Percentiles rank a stretch among this genome's conserved stretches.
Conservation (phyloP, 2,329 filamentous ascomycete species). For the Neoascochyta sp. region DNA sequence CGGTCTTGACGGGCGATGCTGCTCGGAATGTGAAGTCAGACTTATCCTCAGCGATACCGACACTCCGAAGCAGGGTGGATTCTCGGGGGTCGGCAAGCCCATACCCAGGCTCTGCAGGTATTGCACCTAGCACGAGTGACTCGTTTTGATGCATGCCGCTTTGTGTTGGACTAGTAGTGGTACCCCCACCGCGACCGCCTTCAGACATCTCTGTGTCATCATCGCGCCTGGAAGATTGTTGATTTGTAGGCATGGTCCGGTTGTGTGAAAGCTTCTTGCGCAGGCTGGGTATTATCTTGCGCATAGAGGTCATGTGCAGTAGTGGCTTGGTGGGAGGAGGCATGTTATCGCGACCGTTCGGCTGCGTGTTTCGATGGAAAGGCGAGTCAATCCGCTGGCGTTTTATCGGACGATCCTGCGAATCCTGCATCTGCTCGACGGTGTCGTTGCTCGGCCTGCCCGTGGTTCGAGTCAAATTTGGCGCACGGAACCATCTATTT, state of each 20-base stretch:
- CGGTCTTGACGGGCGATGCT: constrained; percentile 13
- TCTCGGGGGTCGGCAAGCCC: constrained; percentile 3
- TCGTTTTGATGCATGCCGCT: no score
- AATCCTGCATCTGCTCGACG: constrained; percentile 5
- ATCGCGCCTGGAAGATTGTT: background rate
- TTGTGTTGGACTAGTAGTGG: no score
- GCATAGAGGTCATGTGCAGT: constrained; percentile 26
- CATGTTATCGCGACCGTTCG: constrained; percentile 36
- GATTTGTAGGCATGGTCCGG: constrained; percentile 4
- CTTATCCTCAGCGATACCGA: constrained; percentile 6
- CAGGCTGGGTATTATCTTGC: constrained; percentile 21
- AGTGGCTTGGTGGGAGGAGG: constrained; percentile 35
- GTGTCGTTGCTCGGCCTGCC: constrained; percentile 16
- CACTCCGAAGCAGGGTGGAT: constrained; percentile 3
- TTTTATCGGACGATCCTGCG: constrained; percentile 26
- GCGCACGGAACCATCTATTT: constrained; percentile 6
- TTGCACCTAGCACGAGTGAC: constrained; percentile 26
- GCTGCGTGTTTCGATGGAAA: constrained; percentile 15
- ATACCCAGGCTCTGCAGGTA: constrained; percentile 12
- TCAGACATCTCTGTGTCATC: constrained; percentile 9
- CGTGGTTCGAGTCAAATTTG: constrained; percentile 23
- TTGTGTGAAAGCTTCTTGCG: constrained; percentile 20
- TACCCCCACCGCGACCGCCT: no score
- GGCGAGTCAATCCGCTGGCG: constrained; percentile 33
- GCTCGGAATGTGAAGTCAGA: constrained; percentile 19